phyloP scores from a whole-genome alignment of 805 yeast genomes.

The Kluyveromyces lactis region DNA sequence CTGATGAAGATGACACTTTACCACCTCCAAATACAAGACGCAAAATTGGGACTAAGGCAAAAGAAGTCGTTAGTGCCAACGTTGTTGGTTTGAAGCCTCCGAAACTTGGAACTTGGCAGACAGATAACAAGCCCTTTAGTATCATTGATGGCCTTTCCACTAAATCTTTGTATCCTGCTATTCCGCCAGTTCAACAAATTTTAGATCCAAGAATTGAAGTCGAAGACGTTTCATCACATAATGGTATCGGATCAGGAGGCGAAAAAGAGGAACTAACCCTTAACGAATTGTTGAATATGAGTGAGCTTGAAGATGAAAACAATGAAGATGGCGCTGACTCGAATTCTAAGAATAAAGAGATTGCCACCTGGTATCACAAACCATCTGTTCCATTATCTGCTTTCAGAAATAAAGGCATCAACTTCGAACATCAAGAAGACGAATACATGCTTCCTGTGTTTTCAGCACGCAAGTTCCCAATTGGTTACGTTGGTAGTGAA shows the following conservation, averaged over 20 bases:
- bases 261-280: conserved; percentile 42
- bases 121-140: conserved; percentile 78
- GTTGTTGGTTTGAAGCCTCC: conserved; percentile 87
- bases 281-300: conserved; percentile 81
- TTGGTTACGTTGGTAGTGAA: conserved; percentile 30
- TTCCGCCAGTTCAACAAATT: conserved; percentile 26
- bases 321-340: conserved; percentile 25
- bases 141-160: conserved; percentile 93
- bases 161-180: conserved; percentile 58
- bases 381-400: conserved; percentile 78
- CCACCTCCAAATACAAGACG: conserved; percentile 58
- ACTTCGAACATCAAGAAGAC: conserved; percentile 24
- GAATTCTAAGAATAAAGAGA: conserved; percentile 25
- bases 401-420: conserved; percentile 70
- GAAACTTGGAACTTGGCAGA: conserved; percentile 84
- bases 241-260: conserved; percentile 20
- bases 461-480: conserved; percentile 27
- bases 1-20: conserved; percentile 83
- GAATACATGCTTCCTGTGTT: conserved; percentile 24
- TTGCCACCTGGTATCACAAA: conserved; percentile 31
- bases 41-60: conserved; percentile 67
- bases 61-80: conserved; percentile 84
- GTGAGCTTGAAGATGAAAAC: conserved; percentile 74
- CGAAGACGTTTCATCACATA: conserved; percentile 10
- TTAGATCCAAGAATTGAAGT: conserved; percentile 15